Percentiles rank a stretch among this genome's conserved stretches.
Conservation (phyloP, 1,139 yeast species). For the Hyphopichia burtonii region DNA sequence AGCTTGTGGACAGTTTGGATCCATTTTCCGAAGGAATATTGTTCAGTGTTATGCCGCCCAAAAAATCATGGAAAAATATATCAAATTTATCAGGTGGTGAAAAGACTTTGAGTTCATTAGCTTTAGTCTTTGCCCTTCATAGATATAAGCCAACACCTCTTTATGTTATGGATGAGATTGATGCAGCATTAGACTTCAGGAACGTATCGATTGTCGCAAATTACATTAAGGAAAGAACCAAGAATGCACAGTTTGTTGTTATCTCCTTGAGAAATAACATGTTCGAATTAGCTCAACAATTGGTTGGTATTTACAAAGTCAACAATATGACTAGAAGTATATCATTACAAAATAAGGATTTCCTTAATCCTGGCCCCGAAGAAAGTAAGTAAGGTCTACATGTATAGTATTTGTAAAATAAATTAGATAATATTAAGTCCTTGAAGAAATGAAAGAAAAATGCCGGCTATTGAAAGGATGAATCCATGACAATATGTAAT, state of each 20-base stretch:
- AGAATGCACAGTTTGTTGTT: slow-evolving; percentile 94
- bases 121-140: slow-evolving; percentile 94
- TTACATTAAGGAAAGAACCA: slow-evolving; percentile 91
- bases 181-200: slow-evolving; percentile 96
- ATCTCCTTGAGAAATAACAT: slow-evolving; percentile 93
- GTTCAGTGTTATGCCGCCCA: slow-evolving; percentile 99
- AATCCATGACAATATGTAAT: too few relatives aligned
- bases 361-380: slow-evolving; percentile 12
- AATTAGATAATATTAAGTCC: background rate
- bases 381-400: background rate
- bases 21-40: slow-evolving; percentile 98
- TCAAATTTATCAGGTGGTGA: slow-evolving; percentile 97
- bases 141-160: slow-evolving; percentile 96
- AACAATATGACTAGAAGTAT: slow-evolving; percentile 88
- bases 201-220: slow-evolving; percentile 97
- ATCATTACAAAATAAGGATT: slow-evolving; percentile 66
- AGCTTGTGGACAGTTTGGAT: slow-evolving; percentile 90
- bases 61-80: slow-evolving; percentile 95
- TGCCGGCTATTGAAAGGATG: too few relatives aligned
- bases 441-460: background rate
- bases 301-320: slow-evolving; percentile 94
- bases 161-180: slow-evolving; percentile 99
- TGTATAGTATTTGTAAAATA: background rate
- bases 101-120: slow-evolving; percentile 91
- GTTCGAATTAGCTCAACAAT: slow-evolving; percentile 93